Evolutionary conservation across 78 protist genomes (phyloP).

Genomic region (Dictyostelium purpureum): DNA sequence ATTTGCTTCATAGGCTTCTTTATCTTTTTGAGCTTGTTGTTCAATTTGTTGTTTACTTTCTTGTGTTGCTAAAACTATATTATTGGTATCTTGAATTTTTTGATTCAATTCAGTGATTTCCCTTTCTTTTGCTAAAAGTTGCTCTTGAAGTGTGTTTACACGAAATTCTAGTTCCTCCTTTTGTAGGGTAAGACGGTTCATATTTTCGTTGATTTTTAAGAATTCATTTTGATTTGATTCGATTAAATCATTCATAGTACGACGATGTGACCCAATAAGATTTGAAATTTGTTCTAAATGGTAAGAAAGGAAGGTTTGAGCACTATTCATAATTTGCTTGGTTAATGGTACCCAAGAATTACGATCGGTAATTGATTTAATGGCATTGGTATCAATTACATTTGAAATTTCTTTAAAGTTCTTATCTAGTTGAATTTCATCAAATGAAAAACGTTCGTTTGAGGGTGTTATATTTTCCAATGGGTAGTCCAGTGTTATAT

Average conservation of each 20-base stretch:
- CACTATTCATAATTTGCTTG: neutral
- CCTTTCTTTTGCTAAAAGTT: slow-evolving; percentile 8
- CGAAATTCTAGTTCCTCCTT: slow-evolving; percentile 53
- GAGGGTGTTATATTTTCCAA: slow-evolving; percentile 72
- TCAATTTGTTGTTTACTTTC: slow-evolving; percentile 25
- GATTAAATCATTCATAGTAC: neutral
- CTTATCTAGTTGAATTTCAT: slow-evolving; percentile 16
- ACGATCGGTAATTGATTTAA: neutral
- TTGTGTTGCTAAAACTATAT: neutral
- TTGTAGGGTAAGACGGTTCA: neutral
- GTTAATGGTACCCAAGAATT: slow-evolving; percentile 18
- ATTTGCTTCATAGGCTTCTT: neutral
- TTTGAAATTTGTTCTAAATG: slow-evolving; percentile 26
- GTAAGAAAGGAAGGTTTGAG: slow-evolving; percentile 36
- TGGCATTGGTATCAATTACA: neutral
- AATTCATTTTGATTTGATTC: neutral
- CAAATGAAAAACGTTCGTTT: slow-evolving; percentile 44
- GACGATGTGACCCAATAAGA: slow-evolving; percentile 9
- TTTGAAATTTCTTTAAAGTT: neutral
- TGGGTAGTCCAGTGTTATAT: slow-evolving; percentile 51
- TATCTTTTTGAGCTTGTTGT: neutral
- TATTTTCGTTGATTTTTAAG: slow-evolving; percentile 2
- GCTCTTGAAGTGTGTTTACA: slow-evolving; percentile 8
- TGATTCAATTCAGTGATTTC: neutral
- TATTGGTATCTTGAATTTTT: neutral